phyloP scores from a whole-genome alignment of 2,329 filamentous ascomycete species.

The Cordyceps tenuipes region DNA sequence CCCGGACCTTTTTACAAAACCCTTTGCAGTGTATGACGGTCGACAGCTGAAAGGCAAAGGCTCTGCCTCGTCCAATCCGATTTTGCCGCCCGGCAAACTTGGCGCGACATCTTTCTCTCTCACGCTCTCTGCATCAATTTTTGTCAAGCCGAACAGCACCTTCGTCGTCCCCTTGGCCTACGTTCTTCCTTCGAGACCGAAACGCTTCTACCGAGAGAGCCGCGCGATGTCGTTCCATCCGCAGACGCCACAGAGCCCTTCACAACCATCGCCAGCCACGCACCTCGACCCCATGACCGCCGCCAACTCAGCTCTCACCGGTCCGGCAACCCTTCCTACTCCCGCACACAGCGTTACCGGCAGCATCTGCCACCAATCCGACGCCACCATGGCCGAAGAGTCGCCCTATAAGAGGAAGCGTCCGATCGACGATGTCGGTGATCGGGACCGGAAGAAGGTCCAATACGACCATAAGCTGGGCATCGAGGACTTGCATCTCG shows the following conservation, averaged over 20 bases:
- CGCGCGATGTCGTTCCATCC: conserved; percentile 56
- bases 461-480: conserved; percentile 53
- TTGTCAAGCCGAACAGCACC: no score
- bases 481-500: conserved; percentile 56
- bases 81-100: conserved; percentile 11
- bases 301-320: conserved; percentile 35
- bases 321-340: conserved; percentile 42
- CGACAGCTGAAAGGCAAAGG: conserved; percentile 10
- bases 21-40: conserved; percentile 12
- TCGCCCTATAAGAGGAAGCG: conserved; percentile 56
- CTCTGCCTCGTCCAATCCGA: conserved; percentile 11
- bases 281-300: conserved; percentile 38
- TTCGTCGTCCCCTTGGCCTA: background rate
- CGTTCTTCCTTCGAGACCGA: background rate
- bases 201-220: conserved; percentile 2
- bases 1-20: conserved; percentile 3
- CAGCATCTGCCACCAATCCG: conserved; percentile 36
- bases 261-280: conserved; percentile 49
- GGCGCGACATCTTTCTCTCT: conserved; percentile 8
- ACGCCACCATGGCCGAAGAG: conserved; percentile 41
- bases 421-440: conserved; percentile 45
- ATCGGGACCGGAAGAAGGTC: conserved; percentile 52
- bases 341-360: conserved; percentile 56
- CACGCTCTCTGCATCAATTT: background rate
- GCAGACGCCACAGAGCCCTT: conserved; percentile 60